Conservation (phyloP, 345 rosid species). For the Leavenworthia alabamica region DNA sequence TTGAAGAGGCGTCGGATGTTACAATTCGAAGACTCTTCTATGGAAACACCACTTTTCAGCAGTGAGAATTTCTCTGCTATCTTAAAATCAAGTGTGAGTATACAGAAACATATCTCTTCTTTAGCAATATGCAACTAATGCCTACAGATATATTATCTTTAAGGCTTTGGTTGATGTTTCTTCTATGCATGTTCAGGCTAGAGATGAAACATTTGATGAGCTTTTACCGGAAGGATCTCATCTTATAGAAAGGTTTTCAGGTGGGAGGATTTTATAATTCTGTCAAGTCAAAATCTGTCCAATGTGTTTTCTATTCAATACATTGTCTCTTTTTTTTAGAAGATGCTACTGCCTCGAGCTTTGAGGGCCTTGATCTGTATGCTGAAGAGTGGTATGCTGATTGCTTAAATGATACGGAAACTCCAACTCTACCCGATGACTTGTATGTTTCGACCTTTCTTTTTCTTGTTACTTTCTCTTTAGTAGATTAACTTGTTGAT, state of each 20-base stretch:
- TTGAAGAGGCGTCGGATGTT: slow-evolving; percentile 87
- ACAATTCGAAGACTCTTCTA: slow-evolving; percentile 55
- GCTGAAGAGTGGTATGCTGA: slow-evolving; percentile 69
- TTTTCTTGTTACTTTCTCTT: slow-evolving; percentile 13
- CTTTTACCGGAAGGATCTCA: slow-evolving; percentile 47
- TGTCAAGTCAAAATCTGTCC: neutral
- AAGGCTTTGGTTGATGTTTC: neutral
- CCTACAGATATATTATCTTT: neutral
- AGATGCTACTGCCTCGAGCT: slow-evolving; percentile 47
- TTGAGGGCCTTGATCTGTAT: slow-evolving; percentile 48
- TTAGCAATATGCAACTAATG: too few species aligned
- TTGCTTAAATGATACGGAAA: slow-evolving; percentile 61
- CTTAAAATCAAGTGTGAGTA: slow-evolving; percentile 62
- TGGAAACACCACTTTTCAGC: slow-evolving; percentile 46
- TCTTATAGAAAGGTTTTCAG: slow-evolving; percentile 60
- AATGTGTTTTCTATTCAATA: slow-evolving; percentile 2
- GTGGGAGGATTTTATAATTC: slow-evolving; percentile 35
- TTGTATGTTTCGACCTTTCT: slow-evolving; percentile 42
- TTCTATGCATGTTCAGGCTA: slow-evolving; percentile 46
- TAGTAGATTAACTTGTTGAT: slow-evolving; percentile 20
- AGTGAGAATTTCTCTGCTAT: slow-evolving; percentile 60
- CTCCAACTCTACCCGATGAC: slow-evolving; percentile 44
- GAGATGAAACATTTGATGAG: slow-evolving; percentile 51
- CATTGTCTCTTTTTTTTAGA: slow-evolving; percentile 20
- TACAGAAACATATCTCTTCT: neutral